These are phyloP conservation scores for Euphrasia arctica DNA, from an alignment of 305 asterid genomes.

Conservation along the genomic window DNA sequence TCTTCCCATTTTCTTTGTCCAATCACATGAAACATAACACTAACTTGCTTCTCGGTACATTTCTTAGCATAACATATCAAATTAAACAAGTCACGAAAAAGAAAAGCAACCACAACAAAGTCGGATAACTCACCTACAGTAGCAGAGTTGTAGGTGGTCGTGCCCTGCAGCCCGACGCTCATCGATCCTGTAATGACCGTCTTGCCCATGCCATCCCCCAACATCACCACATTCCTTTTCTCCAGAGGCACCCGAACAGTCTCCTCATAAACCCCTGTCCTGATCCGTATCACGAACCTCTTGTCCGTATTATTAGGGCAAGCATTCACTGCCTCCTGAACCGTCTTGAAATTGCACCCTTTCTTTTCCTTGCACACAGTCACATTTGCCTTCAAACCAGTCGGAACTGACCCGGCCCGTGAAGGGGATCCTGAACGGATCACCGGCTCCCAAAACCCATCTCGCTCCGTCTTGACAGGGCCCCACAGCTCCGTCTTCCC, in stretches of 20 bases:
- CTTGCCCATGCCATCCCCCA: conserved; percentile 89
- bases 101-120: neutral
- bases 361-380: conserved; percentile 47
- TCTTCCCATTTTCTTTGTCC: no score
- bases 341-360: conserved; percentile 36
- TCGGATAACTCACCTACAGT: conserved; percentile 32
- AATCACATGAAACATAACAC: no score
- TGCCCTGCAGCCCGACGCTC: conserved; percentile 49
- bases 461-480: conserved; percentile 56
- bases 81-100: neutral
- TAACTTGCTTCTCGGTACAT: neutral
- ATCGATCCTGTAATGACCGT: conserved; percentile 70
- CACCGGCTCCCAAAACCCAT: conserved; percentile 59
- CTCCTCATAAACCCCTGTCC: conserved; percentile 64
- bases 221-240: conserved; percentile 69
- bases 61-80: neutral
- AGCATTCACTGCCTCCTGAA: conserved; percentile 58
- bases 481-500: conserved; percentile 43
- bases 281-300: conserved; percentile 61
- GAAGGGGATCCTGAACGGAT: neutral
- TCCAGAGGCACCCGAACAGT: conserved; percentile 59
- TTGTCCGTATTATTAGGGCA: conserved; percentile 37
- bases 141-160: conserved; percentile 60
- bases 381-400: conserved; percentile 41
- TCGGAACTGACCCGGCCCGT: conserved; percentile 29